These are phyloP conservation scores for Triticum dicoccoides DNA, from an alignment of 176 grass and related monocot species.

Conservation along the genomic window DNA sequence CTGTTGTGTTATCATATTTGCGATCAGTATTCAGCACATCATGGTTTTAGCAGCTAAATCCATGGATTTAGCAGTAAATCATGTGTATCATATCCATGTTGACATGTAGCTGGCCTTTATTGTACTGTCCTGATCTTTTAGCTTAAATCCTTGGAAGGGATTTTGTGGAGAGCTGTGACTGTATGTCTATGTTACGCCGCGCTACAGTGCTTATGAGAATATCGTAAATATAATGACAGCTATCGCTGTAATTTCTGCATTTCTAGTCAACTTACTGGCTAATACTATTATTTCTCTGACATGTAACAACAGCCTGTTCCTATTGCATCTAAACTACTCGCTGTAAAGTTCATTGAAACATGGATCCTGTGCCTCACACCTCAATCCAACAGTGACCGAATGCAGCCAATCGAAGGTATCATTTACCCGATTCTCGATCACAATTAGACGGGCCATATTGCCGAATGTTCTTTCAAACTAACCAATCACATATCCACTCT, in stretches of 20 bases:
- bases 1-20: constrained; percentile 12
- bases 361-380: constrained; percentile 72
- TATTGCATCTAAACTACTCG: constrained; percentile 69
- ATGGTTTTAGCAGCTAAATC: constrained; percentile 25
- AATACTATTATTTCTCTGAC: constrained; percentile 33
- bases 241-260: constrained; percentile 5
- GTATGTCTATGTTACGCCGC: neutral
- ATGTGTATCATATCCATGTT: constrained; percentile 2
- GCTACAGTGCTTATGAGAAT: neutral
- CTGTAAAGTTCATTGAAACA: constrained; percentile 83
- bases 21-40: constrained; percentile 14
- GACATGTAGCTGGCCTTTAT: constrained; percentile 13
- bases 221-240: constrained; percentile 16
- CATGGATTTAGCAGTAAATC: constrained; percentile 29
- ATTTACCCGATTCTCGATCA: neutral
- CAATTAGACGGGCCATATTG: constrained; percentile 17
- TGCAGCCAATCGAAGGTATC: constrained; percentile 48
- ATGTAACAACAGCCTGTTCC: constrained; percentile 59
- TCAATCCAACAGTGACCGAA: constrained; percentile 46
- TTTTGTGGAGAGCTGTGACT: neutral
- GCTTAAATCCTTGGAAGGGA: constrained; percentile 13
- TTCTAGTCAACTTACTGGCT: constrained; percentile 29
- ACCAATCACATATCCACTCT: constrained; percentile 28
- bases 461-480: constrained; percentile 12
- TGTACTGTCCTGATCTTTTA: neutral